A percentile compares a stretch with the other conserved stretches of the same genome.
Conservation (phyloP, 78 protist species). For the Emiliania huxleyi region DNA sequence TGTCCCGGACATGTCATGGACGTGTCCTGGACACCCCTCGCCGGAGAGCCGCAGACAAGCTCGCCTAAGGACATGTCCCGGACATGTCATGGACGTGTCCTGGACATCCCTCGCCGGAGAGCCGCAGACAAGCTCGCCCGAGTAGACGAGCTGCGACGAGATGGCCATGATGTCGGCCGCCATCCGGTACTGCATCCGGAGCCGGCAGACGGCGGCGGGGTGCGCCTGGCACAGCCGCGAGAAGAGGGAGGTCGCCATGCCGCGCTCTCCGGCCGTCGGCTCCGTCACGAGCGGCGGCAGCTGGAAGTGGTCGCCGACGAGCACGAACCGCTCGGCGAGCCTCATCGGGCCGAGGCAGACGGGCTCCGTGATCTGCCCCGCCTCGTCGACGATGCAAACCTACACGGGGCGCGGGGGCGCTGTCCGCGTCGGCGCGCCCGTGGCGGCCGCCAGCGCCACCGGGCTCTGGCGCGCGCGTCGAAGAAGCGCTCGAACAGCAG, state of each 20-base stretch:
- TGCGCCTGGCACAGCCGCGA: neutral
- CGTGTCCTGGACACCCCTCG: no score
- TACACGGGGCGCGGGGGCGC: neutral
- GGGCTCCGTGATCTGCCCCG: conserved; percentile 20
- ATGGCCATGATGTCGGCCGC: conserved; percentile 61
- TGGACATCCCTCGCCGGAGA: no score
- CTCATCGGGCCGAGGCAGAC: neutral
- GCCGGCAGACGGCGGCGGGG: neutral
- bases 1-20: no score
- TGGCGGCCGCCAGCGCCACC: no score
- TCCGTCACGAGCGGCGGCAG: conserved; percentile 18
- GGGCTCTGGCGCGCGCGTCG: no score
- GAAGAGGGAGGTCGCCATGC: neutral
- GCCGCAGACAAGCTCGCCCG: conserved; percentile 57
- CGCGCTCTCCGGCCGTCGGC: neutral
- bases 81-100: no score
- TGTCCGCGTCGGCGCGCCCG: neutral
- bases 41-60: no score
- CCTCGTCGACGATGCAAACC: conserved; percentile 16
- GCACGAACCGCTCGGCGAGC: neutral
- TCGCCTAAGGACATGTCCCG: no score
- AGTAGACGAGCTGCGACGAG: conserved; percentile 61
- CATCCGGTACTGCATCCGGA: conserved; percentile 79
- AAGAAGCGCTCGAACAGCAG: neutral
- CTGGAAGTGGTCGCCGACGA: conserved; percentile 15